Percentiles rank a stretch among this genome's conserved stretches.
These are phyloP conservation scores for Claviceps sp. DNA, from an alignment of 2,329 filamentous ascomycete genomes.

Conservation along the genomic window DNA sequence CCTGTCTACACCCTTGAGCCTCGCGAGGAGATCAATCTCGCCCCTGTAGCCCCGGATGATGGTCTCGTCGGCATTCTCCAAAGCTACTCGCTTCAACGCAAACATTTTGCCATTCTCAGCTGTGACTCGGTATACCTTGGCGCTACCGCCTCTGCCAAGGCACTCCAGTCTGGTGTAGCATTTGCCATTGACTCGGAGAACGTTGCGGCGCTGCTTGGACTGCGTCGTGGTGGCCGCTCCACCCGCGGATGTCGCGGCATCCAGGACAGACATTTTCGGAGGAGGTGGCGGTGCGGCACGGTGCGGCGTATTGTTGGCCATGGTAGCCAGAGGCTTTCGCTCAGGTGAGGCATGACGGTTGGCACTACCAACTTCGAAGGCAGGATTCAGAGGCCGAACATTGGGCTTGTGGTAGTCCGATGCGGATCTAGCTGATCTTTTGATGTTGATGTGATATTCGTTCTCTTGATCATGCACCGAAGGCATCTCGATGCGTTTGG, in stretches of 20 bases:
- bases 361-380: slow-evolving; percentile 22
- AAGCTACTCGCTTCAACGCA: slow-evolving; percentile 80
- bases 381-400: slow-evolving; percentile 32
- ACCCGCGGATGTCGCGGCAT: slow-evolving; percentile 72
- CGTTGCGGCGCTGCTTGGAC: slow-evolving; percentile 61
- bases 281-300: slow-evolving; percentile 68
- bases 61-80: slow-evolving; percentile 76
- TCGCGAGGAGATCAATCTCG: slow-evolving; percentile 82
- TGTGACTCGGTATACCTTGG: slow-evolving; percentile 90
- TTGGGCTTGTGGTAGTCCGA: slow-evolving; percentile 44
- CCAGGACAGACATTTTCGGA: slow-evolving; percentile 93
- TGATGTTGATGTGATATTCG: slow-evolving; percentile 57
- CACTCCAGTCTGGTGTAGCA: slow-evolving; percentile 81
- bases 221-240: slow-evolving; percentile 67
- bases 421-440: slow-evolving; percentile 39
- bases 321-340: slow-evolving; percentile 38
- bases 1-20: slow-evolving; percentile 70
- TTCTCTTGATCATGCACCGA: slow-evolving; percentile 74
- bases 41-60: slow-evolving; percentile 82
- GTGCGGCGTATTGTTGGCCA: slow-evolving; percentile 58
- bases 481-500: slow-evolving; percentile 38
- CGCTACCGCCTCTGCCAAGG: slow-evolving; percentile 83
- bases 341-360: slow-evolving; percentile 36
- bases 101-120: slow-evolving; percentile 95
- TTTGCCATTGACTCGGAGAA: slow-evolving; percentile 81